A percentile compares a stretch with the other conserved stretches of the same genome.
phyloP scores from a whole-genome alignment of 306 rosid genomes.

The Quercus suber region DNA sequence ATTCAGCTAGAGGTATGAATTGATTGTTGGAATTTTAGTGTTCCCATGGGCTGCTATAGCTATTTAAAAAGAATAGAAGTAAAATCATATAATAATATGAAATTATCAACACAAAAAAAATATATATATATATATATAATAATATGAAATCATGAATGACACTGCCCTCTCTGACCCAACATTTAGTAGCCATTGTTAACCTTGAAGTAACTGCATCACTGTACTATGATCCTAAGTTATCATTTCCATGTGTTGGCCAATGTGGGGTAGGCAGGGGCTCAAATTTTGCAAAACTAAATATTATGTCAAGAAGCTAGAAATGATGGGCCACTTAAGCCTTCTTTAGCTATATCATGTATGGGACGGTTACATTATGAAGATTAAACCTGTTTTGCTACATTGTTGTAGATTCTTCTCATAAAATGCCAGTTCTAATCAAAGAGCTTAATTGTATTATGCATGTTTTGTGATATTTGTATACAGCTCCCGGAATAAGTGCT shows the following conservation, averaged over 20 bases:
- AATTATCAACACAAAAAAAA: no score
- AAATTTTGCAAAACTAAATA: background rate
- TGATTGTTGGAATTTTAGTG: background rate
- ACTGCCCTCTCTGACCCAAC: background rate
- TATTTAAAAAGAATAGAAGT: background rate
- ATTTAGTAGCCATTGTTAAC: background rate
- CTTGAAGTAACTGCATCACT: background rate
- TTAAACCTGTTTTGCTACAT: no score
- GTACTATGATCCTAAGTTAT: no score
- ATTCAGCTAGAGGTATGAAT: background rate
- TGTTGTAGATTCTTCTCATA: background rate
- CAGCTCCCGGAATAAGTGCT: conserved; percentile 98
- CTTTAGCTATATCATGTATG: background rate
- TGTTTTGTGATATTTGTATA: conserved; percentile 29
- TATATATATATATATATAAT: no score
- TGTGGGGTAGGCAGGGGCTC: background rate
- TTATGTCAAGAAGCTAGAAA: background rate
- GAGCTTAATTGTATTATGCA: background rate
- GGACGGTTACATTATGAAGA: no score
- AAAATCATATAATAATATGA: background rate
- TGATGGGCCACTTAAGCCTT: background rate
- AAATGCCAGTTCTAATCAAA: background rate
- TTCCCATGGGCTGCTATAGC: background rate
- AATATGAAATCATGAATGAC: background rate
- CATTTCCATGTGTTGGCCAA: no score